Evolutionary conservation across 768 basidiomycete genomes (phyloP).

Genomic region (Rickenella mellea): DNA sequence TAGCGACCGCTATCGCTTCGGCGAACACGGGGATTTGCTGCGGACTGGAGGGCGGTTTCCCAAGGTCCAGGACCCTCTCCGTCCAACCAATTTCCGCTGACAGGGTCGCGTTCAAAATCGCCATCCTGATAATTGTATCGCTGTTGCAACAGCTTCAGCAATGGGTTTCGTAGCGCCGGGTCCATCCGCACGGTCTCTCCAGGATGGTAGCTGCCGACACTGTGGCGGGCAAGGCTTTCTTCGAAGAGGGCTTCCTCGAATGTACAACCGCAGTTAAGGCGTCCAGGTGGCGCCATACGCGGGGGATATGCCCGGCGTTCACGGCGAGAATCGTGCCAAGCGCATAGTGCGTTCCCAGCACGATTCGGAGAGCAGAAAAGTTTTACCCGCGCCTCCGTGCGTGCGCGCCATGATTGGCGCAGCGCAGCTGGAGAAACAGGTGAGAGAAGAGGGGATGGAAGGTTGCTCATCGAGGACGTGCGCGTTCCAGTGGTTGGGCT

Average conservation of each 20-base stretch:
- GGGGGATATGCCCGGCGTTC: conserved; percentile 73
- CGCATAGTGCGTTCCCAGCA: conserved; percentile 80
- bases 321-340: conserved; percentile 84
- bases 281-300: conserved; percentile 67
- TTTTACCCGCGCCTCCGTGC: conserved; percentile 63
- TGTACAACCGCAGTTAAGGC: conserved; percentile 82
- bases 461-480: conserved; percentile 9
- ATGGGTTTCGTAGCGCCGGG: conserved; percentile 71
- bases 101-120: conserved; percentile 69
- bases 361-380: conserved; percentile 76
- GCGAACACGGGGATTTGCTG: conserved; percentile 21
- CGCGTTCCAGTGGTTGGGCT: too few species aligned
- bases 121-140: conserved; percentile 78
- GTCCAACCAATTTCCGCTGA: conserved; percentile 56
- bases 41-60: too few species aligned
- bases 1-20: not conserved
- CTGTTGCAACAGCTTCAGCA: conserved; percentile 60
- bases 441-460: conserved; percentile 22
- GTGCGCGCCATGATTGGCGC: conserved; percentile 56
- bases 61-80: conserved; percentile 55
- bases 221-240: conserved; percentile 70
- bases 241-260: conserved; percentile 81
- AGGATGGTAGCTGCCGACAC: conserved; percentile 73
- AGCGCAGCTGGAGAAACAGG: conserved; percentile 36
- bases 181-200: conserved; percentile 87